These are phyloP conservation scores for Dendrostoma leiphaemia DNA, from an alignment of 2,329 filamentous ascomycete species.

Conservation along the genomic window DNA sequence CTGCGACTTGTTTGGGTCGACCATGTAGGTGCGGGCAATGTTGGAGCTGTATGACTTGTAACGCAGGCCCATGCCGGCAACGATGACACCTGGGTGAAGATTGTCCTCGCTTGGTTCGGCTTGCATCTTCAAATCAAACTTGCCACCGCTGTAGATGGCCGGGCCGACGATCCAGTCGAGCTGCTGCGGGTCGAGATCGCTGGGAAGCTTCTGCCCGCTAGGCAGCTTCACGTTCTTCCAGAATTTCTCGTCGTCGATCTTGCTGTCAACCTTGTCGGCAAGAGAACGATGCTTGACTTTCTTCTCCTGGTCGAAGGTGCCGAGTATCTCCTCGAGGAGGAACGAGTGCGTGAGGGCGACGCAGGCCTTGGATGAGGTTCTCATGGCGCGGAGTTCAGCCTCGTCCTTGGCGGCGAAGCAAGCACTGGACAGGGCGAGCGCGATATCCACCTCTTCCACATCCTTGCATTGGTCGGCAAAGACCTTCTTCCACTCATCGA, in stretches of 20 bases:
- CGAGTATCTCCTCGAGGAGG: slow-evolving; percentile 98
- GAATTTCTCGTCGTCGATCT: slow-evolving; percentile 91
- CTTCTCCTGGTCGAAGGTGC: slow-evolving; percentile 92
- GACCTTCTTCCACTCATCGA: slow-evolving; percentile 91
- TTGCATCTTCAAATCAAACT: slow-evolving; percentile 84
- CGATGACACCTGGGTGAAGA: slow-evolving; percentile 88
- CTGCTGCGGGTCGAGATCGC: slow-evolving; percentile 82
- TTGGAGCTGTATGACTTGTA: slow-evolving; percentile 96
- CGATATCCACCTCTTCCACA: slow-evolving; percentile 83
- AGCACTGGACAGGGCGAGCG: slow-evolving; percentile 73
- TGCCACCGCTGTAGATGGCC: slow-evolving; percentile 90
- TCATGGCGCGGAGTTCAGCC: slow-evolving; percentile 87
- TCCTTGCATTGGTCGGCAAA: slow-evolving; percentile 79
- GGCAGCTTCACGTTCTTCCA: slow-evolving; percentile 77
- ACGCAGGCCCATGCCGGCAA: slow-evolving; percentile 85
- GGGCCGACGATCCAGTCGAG: slow-evolving; percentile 94
- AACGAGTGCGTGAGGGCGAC: slow-evolving; percentile 94
- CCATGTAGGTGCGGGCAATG: slow-evolving; percentile 90
- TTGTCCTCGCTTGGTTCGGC: slow-evolving; percentile 76
- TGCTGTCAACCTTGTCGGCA: slow-evolving; percentile 82
- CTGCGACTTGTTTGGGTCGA: slow-evolving; percentile 95
- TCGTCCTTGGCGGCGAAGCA: slow-evolving; percentile 95
- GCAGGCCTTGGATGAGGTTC: slow-evolving; percentile 90
- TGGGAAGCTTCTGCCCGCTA: slow-evolving; percentile 72
- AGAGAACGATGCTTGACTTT: slow-evolving; percentile 89